Evolutionary conservation across 2,329 filamentous ascomycete genomes (phyloP), one percentile per base, ranked within the genome.

Genomic region (Thielaviopsis punctulata): DNA sequence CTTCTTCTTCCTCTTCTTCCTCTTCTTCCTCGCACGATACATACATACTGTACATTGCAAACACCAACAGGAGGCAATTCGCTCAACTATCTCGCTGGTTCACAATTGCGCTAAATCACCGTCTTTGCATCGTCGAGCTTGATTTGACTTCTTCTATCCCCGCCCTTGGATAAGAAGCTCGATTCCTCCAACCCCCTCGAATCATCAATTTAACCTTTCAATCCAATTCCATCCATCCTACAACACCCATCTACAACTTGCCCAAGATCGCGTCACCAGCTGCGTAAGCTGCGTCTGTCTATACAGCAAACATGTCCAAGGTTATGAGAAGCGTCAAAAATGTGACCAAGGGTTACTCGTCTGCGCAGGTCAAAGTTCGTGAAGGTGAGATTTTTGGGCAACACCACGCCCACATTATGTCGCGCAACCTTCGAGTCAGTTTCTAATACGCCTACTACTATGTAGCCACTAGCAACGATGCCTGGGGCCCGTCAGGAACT

Each of bases 291-390:
- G 50, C 27, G 45, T 36, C 23, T 41, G 45, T 36, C 23, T 41
- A 15, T 24, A 33, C 22, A 33, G 15, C 65, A 66, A 65, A 49
- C 64, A 98, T 98, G 92, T 95, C 90, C 55, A 93, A 93, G 71
- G 88, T 96, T 66, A 87, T 96, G 65, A 80, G 92, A 69, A 94
- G 86, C 66, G 89, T 96, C 63, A 96, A 95, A 73, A 98, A 96
- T 75, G 90, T 98, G 69, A 96, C 92, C 67, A 98, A 96, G 73
- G 92, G 92, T 61, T 98, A 98, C 66, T 95, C 90, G 33, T 82
- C 77, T 59, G 87, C 93, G 62, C 90, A 98, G 75, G 86, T 96
- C 67, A 96, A 96, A 73, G 92, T 98, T 68, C 82, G 89, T 72
- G 90, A 95, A 86, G 88, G 88, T 94, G 71, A 59, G 80, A 3